A percentile compares a stretch with the other conserved stretches of the same genome.
phyloP scores from a whole-genome alignment of 2,329 filamentous ascomycete species.

The Intubia oerlemansii region DNA sequence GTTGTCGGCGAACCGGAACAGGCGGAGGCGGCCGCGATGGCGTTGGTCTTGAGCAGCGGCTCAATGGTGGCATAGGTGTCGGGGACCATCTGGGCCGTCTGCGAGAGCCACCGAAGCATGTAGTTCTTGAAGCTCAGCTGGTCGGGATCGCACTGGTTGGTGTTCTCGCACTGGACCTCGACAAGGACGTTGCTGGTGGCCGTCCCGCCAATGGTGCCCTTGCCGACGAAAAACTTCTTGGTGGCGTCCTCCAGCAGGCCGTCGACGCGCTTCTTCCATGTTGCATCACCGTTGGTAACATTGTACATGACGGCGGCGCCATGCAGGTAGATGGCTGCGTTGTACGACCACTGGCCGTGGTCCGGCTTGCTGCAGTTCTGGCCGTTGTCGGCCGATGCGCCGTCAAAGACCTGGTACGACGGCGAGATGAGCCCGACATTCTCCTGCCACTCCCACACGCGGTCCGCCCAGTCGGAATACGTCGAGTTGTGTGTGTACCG shows the following conservation, averaged over 20 bases:
- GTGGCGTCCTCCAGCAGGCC: slow-evolving; percentile 31
- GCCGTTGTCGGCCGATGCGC: slow-evolving; percentile 17
- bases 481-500: slow-evolving; percentile 61
- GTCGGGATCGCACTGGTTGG: slow-evolving; percentile 42
- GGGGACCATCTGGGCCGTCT: slow-evolving; percentile 31
- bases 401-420: slow-evolving; percentile 36
- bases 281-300: slow-evolving; percentile 25
- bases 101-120: slow-evolving; percentile 43
- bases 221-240: slow-evolving; percentile 36
- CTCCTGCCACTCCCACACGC: slow-evolving; percentile 44
- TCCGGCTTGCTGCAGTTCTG: slow-evolving; percentile 29
- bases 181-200: slow-evolving; percentile 32
- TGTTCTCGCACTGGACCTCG: slow-evolving; percentile 45
- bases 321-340: slow-evolving; percentile 43
- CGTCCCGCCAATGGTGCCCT: too few relatives aligned
- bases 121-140: slow-evolving; percentile 62
- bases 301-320: slow-evolving; percentile 41
- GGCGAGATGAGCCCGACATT: slow-evolving; percentile 31
- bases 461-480: slow-evolving; percentile 56
- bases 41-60: slow-evolving; percentile 28
- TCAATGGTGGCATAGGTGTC: slow-evolving; percentile 26
- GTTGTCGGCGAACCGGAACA: slow-evolving; percentile 24
- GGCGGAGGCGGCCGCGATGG: slow-evolving; percentile 26
- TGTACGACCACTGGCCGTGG: slow-evolving; percentile 46
- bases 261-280: slow-evolving; percentile 35